Evolutionary conservation across 257 asterid genomes (phyloP).

Genomic region (Penstemon davidsonii): DNA sequence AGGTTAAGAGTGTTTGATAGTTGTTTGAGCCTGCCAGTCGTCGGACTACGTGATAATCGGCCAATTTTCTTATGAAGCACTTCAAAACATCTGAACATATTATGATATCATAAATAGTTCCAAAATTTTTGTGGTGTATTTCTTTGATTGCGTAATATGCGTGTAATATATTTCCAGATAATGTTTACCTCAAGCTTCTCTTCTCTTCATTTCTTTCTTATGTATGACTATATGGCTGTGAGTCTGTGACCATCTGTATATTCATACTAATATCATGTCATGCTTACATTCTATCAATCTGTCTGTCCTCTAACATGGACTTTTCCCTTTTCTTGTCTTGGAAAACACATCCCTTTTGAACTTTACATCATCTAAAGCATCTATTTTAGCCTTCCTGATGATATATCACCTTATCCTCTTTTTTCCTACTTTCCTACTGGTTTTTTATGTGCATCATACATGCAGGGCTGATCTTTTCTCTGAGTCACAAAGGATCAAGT

Average conservation of each 20-base stretch:
- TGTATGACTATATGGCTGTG: not conserved
- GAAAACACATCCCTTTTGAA: not conserved
- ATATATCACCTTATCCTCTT: slow-evolving; percentile 8
- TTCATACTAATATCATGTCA: not conserved
- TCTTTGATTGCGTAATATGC: not conserved
- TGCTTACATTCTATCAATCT: not conserved
- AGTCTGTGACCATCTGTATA: not conserved
- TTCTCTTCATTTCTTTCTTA: slow-evolving; percentile 1
- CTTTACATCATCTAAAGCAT: not conserved
- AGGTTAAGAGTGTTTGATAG: not conserved
- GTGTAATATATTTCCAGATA: slow-evolving; percentile 1
- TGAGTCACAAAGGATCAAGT: slow-evolving; percentile 85
- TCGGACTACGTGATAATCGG: not conserved
- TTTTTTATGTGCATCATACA: slow-evolving; percentile 12
- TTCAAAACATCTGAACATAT: not conserved
- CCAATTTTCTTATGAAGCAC: not conserved
- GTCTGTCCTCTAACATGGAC: not conserved
- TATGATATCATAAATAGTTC: not conserved
- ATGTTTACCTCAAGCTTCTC: not conserved
- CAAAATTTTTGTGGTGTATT: not conserved
- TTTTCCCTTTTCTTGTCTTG: slow-evolving; percentile 6
- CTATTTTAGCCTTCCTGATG: slow-evolving; percentile 4
- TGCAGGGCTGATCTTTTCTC: slow-evolving; percentile 84
- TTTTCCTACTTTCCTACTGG: not conserved
- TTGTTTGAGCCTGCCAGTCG: slow-evolving; percentile 17